Percentiles rank a stretch among this genome's conserved stretches.
These are phyloP conservation scores for Termitomyces heimii DNA, from an alignment of 768 basidiomycete species.

Conservation along the genomic window DNA sequence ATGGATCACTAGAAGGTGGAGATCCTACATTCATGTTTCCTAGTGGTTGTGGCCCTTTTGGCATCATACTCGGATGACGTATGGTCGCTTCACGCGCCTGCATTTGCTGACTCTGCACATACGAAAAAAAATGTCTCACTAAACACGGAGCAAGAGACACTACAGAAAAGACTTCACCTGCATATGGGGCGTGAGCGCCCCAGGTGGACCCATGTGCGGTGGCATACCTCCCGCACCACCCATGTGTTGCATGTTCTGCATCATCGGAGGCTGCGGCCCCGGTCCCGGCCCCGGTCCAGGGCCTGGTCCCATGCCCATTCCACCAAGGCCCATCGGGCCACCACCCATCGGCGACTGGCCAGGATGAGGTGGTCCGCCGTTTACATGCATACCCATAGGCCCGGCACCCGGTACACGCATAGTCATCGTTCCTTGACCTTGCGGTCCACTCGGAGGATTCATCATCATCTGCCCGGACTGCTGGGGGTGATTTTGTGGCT, in stretches of 20 bases:
- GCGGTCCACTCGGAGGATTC: conserved; percentile 27
- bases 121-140: neutral
- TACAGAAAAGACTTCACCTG: conserved; percentile 19
- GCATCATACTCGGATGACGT: conserved; percentile 26
- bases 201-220: conserved; percentile 30
- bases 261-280: conserved; percentile 14
- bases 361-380: conserved; percentile 15
- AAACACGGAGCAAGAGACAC: neutral
- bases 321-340: conserved; percentile 16
- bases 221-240: conserved; percentile 23
- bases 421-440: conserved; percentile 34
- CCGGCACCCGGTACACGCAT: conserved; percentile 18
- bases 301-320: conserved; percentile 14
- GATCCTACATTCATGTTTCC: conserved; percentile 32
- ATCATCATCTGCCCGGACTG: conserved; percentile 27
- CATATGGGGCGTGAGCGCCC: conserved; percentile 34
- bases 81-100: conserved; percentile 10
- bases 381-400: conserved; percentile 26
- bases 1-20: conserved; percentile 38
- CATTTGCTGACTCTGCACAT: conserved; percentile 15
- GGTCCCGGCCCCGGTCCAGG: neutral
- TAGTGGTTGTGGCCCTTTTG: conserved; percentile 28
- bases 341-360: conserved; percentile 21
- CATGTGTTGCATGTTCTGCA: conserved; percentile 15
- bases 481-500: conserved; percentile 21